A percentile compares a stretch with the other conserved stretches of the same genome.
phyloP scores from a whole-genome alignment of 169 alveolate genomes.

The Cryptosporidium ubiquitum region DNA sequence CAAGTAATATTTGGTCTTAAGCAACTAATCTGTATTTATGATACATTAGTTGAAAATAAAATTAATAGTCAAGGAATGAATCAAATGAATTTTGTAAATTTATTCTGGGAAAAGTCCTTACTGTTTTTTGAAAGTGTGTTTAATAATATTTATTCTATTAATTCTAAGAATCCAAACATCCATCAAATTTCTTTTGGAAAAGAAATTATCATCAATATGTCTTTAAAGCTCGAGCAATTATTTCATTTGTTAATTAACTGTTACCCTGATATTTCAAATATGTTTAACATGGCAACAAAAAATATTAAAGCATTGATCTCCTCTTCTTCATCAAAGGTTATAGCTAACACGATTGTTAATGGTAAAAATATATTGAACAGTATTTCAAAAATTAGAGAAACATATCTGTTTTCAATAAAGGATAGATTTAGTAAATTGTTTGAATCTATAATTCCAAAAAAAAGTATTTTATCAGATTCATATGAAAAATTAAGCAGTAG shows the following conservation, averaged over 20 bases:
- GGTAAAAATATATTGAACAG: background rate
- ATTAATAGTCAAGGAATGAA: background rate
- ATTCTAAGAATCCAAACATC: constrained; percentile 11
- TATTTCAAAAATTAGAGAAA: constrained; percentile 38
- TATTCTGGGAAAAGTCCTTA: constrained; percentile 38
- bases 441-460: constrained; percentile 8
- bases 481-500: background rate
- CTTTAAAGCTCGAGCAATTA: constrained; percentile 48
- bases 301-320: constrained; percentile 15
- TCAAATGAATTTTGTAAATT: constrained; percentile 18
- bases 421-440: constrained; percentile 1
- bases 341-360: background rate
- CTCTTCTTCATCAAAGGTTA: background rate
- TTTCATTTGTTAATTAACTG: constrained; percentile 27
- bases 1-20: constrained; percentile 17
- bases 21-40: constrained; percentile 30
- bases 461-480: background rate
- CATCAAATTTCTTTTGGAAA: background rate
- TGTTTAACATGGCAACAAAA: constrained; percentile 9
- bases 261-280: constrained; percentile 51
- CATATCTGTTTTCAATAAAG: background rate
- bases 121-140: constrained; percentile 10
- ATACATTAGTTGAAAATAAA: constrained; percentile 19
- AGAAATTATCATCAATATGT: constrained; percentile 1
- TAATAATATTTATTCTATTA: constrained; percentile 43